Conservation (phyloP, 2,329 filamentous ascomycete genomes). For the Pestalotiopsis sp. region DNA sequence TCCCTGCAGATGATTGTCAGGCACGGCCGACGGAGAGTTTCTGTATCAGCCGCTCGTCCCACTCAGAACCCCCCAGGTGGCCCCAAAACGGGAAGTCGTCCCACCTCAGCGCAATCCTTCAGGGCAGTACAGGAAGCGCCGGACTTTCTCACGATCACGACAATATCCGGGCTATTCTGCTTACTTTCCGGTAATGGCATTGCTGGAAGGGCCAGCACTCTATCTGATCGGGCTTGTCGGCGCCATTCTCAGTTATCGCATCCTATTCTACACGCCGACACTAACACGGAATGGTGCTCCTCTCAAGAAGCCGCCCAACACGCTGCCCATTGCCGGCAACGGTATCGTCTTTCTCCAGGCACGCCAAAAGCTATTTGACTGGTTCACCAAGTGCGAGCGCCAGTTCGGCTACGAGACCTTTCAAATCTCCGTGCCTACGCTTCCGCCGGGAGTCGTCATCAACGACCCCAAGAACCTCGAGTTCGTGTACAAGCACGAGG, state of each 20-base stretch:
- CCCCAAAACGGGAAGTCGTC: neutral
- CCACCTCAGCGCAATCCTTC: neutral
- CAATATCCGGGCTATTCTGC: neutral
- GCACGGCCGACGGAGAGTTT: neutral
- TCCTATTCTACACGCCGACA: constrained; percentile 21
- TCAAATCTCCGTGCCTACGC: constrained; percentile 60
- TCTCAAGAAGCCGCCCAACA: constrained; percentile 47
- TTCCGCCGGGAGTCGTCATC: constrained; percentile 64
- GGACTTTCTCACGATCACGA: neutral
- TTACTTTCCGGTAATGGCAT: constrained; percentile 16
- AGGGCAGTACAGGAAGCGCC: neutral
- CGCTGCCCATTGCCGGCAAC: constrained; percentile 58
- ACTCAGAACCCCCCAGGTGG: neutral
- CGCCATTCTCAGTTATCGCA: constrained; percentile 21
- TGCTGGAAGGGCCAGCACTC: constrained; percentile 21
- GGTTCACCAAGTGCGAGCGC: constrained; percentile 61
- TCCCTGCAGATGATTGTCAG: neutral
- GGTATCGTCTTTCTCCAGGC: constrained; percentile 61
- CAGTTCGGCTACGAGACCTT: constrained; percentile 60
- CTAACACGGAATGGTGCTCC: constrained; percentile 30
- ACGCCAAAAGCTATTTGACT: constrained; percentile 60
- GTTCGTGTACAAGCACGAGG: constrained; percentile 61
- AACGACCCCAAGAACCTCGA: constrained; percentile 63
- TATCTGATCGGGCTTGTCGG: constrained; percentile 18
- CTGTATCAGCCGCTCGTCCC: neutral